Evolutionary conservation across 805 yeast genomes (phyloP).

Genomic region (Wickerhamiella kazuoi): DNA sequence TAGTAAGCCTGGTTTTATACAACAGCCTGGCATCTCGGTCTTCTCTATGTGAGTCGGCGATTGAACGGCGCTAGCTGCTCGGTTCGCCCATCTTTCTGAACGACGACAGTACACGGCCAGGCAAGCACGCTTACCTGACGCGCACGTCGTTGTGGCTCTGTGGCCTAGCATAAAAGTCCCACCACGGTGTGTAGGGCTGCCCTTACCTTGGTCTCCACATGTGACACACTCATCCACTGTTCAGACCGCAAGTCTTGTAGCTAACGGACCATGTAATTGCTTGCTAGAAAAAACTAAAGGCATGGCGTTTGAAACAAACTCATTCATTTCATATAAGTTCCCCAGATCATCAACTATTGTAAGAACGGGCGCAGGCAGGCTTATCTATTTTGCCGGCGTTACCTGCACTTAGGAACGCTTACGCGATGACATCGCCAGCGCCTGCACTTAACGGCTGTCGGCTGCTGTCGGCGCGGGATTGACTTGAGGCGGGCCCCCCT

Average conservation of each 20-base stretch:
- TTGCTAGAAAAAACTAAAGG: neutral
- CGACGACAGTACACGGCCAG: too few relatives aligned
- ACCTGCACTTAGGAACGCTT: neutral
- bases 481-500: neutral
- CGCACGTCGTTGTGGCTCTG: too few relatives aligned
- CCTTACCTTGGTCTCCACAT: neutral
- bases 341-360: too few relatives aligned
- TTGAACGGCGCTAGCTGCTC: too few relatives aligned
- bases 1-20: too few relatives aligned
- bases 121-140: too few relatives aligned
- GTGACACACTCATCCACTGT: neutral
- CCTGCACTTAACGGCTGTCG: conserved; percentile 4
- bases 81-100: too few relatives aligned
- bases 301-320: neutral
- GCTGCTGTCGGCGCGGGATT: neutral
- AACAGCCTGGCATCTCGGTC: too few relatives aligned
- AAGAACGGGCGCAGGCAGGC: too few relatives aligned
- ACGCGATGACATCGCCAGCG: neutral
- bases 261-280: neutral
- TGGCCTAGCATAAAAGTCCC: neutral
- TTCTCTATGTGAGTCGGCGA: too few relatives aligned
- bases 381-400: too few relatives aligned
- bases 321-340: neutral
- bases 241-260: neutral
- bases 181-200: neutral